phyloP scores from a whole-genome alignment of 805 yeast species.

The Yarrowia bubula region DNA sequence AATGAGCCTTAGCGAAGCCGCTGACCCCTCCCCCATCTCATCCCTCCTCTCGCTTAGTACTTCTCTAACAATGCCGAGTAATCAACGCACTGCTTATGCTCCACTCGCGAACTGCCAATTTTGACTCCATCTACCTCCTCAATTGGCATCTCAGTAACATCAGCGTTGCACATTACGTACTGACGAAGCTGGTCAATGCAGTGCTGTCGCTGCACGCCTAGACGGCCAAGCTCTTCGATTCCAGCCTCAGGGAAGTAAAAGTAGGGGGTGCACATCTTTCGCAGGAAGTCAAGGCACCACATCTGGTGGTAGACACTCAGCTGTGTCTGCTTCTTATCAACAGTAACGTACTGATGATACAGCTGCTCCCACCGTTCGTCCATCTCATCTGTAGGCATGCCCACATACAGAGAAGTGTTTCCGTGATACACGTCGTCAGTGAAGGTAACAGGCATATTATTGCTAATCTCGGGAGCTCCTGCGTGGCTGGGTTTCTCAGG shows the following conservation, averaged over 20 bases:
- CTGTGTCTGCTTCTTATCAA: background rate
- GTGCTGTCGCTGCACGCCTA: background rate
- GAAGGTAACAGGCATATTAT: background rate
- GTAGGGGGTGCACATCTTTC: constrained; percentile 5
- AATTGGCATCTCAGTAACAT: background rate
- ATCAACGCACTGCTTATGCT: background rate
- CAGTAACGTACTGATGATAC: background rate
- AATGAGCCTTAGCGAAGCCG: too few relatives aligned
- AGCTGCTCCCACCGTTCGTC: background rate
- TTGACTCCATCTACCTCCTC: constrained; percentile 3
- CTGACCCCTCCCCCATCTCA: too few relatives aligned
- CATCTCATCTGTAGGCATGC: background rate
- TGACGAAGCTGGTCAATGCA: constrained; percentile 9
- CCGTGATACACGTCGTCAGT: constrained; percentile 10
- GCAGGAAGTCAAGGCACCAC: constrained; percentile 8
- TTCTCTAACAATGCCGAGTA: background rate
- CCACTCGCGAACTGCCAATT: constrained; percentile 5
- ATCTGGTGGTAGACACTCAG: constrained; percentile 2
- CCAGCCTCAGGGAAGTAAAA: background rate
- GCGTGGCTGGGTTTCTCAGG: background rate
- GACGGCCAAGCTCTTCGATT: background rate
- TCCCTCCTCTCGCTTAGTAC: background rate
- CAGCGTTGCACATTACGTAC: constrained; percentile 10
- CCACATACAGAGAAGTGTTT: background rate
- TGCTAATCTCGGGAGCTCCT: background rate